Percentiles rank a stretch among this genome's conserved stretches.
phyloP scores from a whole-genome alignment of 2,329 filamentous ascomycete species.

The Amphichorda felina region DNA sequence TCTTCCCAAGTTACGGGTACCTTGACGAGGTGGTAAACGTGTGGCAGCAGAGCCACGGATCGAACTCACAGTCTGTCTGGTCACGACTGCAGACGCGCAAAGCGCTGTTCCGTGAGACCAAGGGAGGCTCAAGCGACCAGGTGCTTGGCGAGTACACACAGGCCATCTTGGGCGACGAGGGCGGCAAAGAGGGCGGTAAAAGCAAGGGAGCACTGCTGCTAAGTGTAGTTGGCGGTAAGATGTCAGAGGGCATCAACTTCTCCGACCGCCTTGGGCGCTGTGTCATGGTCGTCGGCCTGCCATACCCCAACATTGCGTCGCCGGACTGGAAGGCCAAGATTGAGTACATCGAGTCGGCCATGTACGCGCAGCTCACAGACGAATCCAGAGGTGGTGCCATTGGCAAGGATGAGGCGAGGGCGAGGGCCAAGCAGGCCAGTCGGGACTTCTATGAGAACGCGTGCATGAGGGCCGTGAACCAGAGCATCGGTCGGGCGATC shows the following conservation, averaged over 20 bases:
- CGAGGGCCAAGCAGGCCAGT: constrained; percentile 41
- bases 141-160: constrained; percentile 62
- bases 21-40: constrained; percentile 58
- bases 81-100: constrained; percentile 47
- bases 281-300: constrained; percentile 83
- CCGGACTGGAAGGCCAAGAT: constrained; percentile 91
- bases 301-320: constrained; percentile 81
- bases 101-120: constrained; percentile 46
- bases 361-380: constrained; percentile 20
- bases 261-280: constrained; percentile 80
- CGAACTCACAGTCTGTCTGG: constrained; percentile 36
- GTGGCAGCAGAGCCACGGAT: constrained; percentile 37
- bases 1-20: constrained; percentile 93
- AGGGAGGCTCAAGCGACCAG: constrained; percentile 49
- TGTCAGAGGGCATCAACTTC: constrained; percentile 98
- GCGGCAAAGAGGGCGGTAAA: constrained; percentile 11
- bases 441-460: constrained; percentile 86
- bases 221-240: constrained; percentile 84
- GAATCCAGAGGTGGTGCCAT: background rate
- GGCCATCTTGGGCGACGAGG: constrained; percentile 42
- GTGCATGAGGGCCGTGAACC: constrained; percentile 94
- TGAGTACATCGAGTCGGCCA: constrained; percentile 65
- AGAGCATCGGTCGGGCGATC: constrained; percentile 89
- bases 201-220: constrained; percentile 64
- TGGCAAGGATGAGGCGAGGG: constrained; percentile 12